Conservation (phyloP, 164 flowering plant genomes). For the Amborella trichopoda region DNA sequence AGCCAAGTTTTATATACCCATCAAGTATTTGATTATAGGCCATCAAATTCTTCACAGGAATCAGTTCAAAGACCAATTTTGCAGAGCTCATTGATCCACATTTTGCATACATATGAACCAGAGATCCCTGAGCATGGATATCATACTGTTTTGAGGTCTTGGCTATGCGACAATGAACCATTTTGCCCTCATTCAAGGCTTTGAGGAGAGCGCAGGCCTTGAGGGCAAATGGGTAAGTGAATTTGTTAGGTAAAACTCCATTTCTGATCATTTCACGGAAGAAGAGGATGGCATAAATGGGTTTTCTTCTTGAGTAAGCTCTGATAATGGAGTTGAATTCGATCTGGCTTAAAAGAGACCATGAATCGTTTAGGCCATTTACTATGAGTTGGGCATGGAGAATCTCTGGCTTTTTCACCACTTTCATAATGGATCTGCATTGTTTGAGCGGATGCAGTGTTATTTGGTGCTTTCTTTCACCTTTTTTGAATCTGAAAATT, state of each 20-base stretch:
- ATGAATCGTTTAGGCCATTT: conserved; percentile 30
- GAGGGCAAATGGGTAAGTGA: conserved; percentile 52
- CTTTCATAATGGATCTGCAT: too few relatives aligned
- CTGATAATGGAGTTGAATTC: conserved; percentile 51
- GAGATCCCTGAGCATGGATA: conserved; percentile 54
- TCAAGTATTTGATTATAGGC: conserved; percentile 47
- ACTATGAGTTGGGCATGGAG: conserved; percentile 43
- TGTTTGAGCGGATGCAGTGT: too few relatives aligned
- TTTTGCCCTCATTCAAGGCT: conserved; percentile 14
- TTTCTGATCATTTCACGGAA: conserved; percentile 28
- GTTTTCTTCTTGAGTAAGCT: conserved; percentile 24
- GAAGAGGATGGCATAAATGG: conserved; percentile 21
- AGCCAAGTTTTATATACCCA: conserved; percentile 51
- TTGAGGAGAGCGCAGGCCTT: conserved; percentile 29
- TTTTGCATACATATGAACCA: conserved; percentile 39
- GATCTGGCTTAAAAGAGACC: conserved; percentile 36
- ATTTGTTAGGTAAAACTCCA: conserved; percentile 40
- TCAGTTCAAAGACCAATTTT: conserved; percentile 21
- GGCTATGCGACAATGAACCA: conserved; percentile 25
- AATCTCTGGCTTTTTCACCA: too few relatives aligned
- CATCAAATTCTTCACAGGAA: conserved; percentile 20
- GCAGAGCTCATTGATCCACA: conserved; percentile 30
- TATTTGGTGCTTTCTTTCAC: too few relatives aligned
- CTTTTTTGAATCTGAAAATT: too few relatives aligned
- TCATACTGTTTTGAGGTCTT: conserved; percentile 52